These are phyloP conservation scores for Rhynchosporium agropyri DNA, from an alignment of 2,329 filamentous ascomycete genomes.

Conservation along the genomic window DNA sequence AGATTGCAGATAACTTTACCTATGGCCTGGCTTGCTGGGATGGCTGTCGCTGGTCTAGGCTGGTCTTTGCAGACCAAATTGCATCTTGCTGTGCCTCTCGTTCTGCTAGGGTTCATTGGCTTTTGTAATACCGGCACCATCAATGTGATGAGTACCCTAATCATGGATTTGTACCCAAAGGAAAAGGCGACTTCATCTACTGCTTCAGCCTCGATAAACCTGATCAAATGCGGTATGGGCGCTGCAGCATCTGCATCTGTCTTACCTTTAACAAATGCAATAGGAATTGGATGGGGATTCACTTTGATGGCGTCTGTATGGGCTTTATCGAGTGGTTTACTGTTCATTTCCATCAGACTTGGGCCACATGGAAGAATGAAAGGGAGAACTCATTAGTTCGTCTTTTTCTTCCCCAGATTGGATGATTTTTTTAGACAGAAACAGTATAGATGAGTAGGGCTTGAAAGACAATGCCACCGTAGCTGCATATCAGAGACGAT, in stretches of 20 bases:
- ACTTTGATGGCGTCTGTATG: slow-evolving; percentile 47
- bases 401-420: too few relatives aligned
- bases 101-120: slow-evolving; percentile 43
- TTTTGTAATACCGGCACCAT: too few relatives aligned
- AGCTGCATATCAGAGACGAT: too few relatives aligned
- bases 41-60: slow-evolving; percentile 22
- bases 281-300: slow-evolving; percentile 57
- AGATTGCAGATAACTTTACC: slow-evolving; percentile 58
- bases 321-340: neutral
- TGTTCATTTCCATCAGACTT: too few relatives aligned
- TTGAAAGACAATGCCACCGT: too few relatives aligned
- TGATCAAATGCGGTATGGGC: slow-evolving; percentile 57
- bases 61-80: slow-evolving; percentile 44
- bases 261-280: slow-evolving; percentile 52
- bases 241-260: slow-evolving; percentile 56
- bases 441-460: too few relatives aligned
- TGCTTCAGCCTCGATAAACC: slow-evolving; percentile 59
- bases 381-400: too few relatives aligned
- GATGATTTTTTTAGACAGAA: too few relatives aligned
- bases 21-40: slow-evolving; percentile 46
- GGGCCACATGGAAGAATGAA: too few relatives aligned
- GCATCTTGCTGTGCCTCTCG: slow-evolving; percentile 50
- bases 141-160: slow-evolving; percentile 48
- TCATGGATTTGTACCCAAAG: slow-evolving; percentile 55
- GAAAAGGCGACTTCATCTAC: slow-evolving; percentile 47